Percentiles rank a stretch among this genome's conserved stretches.
Conservation (phyloP, 116 monocot genomes). For the Dioscorea cayenensis region DNA sequence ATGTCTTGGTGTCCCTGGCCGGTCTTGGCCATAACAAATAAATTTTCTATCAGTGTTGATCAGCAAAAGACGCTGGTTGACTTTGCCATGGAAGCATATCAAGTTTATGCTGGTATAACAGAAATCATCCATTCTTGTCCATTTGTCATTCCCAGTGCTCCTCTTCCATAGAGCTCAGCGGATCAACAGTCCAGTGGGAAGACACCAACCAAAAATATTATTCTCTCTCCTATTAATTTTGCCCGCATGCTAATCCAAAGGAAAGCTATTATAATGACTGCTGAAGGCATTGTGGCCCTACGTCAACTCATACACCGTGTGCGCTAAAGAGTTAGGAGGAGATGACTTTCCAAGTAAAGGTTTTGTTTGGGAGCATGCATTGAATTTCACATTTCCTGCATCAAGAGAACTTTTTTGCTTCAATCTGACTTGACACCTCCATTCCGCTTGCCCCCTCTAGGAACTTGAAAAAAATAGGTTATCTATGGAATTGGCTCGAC, state of each 20-base stretch:
- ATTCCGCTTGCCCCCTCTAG: conserved; percentile 19
- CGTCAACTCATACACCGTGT: conserved; percentile 54
- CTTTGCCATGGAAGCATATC: conserved; percentile 67
- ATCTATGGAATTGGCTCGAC: conserved; percentile 38
- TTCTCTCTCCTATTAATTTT: conserved; percentile 37
- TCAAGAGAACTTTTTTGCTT: not conserved
- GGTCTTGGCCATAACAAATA: conserved; percentile 87
- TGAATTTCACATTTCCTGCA: not conserved
- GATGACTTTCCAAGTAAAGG: conserved; percentile 56
- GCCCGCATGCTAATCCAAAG: conserved; percentile 46
- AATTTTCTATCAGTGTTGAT: conserved; percentile 70
- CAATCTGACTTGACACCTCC: not conserved
- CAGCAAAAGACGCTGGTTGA: conserved; percentile 48
- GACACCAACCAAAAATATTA: conserved; percentile 26
- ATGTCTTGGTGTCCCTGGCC: conserved; percentile 55
- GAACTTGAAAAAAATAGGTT: conserved; percentile 62
- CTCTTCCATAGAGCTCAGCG: conserved; percentile 10
- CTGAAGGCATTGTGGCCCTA: conserved; percentile 59
- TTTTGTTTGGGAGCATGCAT: not conserved
- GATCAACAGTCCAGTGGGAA: conserved; percentile 9
- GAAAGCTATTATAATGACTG: conserved; percentile 47
- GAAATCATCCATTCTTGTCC: conserved; percentile 70
- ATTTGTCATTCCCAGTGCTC: conserved; percentile 49
- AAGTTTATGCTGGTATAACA: conserved; percentile 44
- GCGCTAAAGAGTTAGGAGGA: conserved; percentile 62